Conservation (phyloP, 106 monocot genomes). For the Dioscorea dumetorum region DNA sequence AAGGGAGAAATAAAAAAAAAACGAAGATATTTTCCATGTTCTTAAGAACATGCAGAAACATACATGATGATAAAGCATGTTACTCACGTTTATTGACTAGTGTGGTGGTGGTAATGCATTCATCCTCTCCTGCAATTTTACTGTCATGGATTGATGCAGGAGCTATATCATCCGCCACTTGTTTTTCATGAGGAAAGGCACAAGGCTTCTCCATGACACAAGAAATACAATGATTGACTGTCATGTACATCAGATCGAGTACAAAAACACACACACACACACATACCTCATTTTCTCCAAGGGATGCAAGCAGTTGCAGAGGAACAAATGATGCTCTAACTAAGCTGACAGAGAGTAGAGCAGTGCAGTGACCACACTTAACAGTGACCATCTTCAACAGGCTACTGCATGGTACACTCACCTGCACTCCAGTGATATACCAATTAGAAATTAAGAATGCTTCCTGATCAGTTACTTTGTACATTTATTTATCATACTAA, state of each 20-base stretch:
- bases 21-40: not conserved
- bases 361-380: conserved; percentile 74
- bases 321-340: conserved; percentile 38
- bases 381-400: conserved; percentile 66
- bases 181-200: conserved; percentile 12
- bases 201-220: not conserved
- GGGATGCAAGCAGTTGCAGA: conserved; percentile 38
- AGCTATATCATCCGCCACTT: conserved; percentile 4
- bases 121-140: conserved; percentile 14
- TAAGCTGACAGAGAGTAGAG: conserved; percentile 73
- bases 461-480: no score
- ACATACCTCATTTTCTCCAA: conserved; percentile 21
- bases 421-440: conserved; percentile 27
- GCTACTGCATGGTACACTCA: conserved; percentile 73
- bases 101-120: conserved; percentile 6
- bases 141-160: not conserved
- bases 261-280: no score
- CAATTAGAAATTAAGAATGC: no score
- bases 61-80: not conserved
- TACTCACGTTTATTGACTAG: conserved; percentile 67
- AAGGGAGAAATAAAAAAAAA: not conserved
- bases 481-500: not conserved
- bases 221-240: no score
- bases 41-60: no score
- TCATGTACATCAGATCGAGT: no score